Evolutionary conservation across 495 filamentous ascomycete species (phyloP).

Genomic region (Penicillium paxilli): DNA sequence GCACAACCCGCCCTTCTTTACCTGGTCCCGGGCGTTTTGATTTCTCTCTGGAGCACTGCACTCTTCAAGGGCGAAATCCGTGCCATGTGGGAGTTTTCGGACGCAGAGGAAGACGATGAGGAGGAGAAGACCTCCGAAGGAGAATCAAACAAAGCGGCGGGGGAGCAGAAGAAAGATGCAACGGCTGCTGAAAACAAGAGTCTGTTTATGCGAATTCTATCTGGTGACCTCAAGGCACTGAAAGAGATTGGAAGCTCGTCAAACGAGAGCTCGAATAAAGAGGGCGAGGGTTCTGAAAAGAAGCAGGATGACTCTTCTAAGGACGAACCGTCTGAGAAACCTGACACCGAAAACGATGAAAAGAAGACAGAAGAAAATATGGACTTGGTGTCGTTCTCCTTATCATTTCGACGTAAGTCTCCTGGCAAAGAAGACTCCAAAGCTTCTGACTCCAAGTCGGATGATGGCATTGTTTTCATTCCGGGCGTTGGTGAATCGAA

Average conservation of each 20-base stretch:
- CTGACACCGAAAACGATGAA: not conserved
- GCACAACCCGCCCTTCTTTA: slow-evolving; percentile 92
- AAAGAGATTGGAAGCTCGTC: not conserved
- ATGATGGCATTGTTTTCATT: slow-evolving; percentile 19
- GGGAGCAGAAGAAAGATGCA: slow-evolving; percentile 20
- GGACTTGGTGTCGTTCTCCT: slow-evolving; percentile 36
- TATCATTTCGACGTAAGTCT: slow-evolving; percentile 32
- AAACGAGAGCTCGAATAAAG: not conserved
- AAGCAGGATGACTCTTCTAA: slow-evolving; percentile 2
- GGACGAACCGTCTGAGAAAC: slow-evolving; percentile 7
- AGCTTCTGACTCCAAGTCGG: not conserved
- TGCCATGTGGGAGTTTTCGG: slow-evolving; percentile 80
- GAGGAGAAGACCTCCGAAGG: slow-evolving; percentile 10
- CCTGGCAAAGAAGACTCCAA: not conserved
- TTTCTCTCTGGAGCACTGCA: slow-evolving; percentile 78
- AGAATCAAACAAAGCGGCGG: slow-evolving; percentile 18
- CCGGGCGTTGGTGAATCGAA: slow-evolving; percentile 20
- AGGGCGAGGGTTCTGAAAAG: slow-evolving; percentile 5
- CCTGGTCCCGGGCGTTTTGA: slow-evolving; percentile 83
- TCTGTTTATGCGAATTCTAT: slow-evolving; percentile 33
- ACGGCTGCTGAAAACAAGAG: slow-evolving; percentile 12
- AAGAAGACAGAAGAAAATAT: slow-evolving; percentile 12
- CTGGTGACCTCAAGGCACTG: slow-evolving; percentile 15
- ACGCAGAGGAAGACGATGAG: slow-evolving; percentile 49
- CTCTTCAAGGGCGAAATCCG: slow-evolving; percentile 64